Conservation (phyloP, 768 basidiomycete genomes). For the Amanita rimosa region DNA sequence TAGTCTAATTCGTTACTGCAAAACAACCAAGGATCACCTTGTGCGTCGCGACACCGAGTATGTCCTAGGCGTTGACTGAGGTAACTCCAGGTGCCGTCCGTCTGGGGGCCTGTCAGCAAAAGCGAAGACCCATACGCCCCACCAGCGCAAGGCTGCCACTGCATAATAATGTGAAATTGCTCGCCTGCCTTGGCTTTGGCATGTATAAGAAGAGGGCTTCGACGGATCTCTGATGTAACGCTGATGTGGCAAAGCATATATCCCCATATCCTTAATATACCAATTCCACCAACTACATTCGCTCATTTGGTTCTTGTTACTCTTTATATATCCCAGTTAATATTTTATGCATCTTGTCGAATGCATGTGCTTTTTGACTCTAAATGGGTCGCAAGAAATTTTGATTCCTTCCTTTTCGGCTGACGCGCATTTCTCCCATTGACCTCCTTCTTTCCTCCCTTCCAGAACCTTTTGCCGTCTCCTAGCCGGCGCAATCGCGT, state of each 20-base stretch:
- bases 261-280: constrained; percentile 17
- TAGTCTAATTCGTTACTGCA: constrained; percentile 91
- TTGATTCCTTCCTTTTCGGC: not conserved
- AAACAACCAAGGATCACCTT: constrained; percentile 83
- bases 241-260: constrained; percentile 10
- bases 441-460: not conserved
- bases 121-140: constrained; percentile 91
- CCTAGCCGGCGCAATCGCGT: not conserved
- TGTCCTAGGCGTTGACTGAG: constrained; percentile 6
- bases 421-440: not conserved
- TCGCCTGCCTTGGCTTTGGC: not conserved
- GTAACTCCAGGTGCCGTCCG: constrained; percentile 64
- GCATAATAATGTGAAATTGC: constrained; percentile 51
- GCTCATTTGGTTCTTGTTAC: constrained; percentile 6
- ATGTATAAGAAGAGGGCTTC: not conserved
- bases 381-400: not conserved
- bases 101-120: constrained; percentile 89
- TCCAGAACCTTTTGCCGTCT: not conserved
- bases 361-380: not conserved
- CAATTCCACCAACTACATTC: constrained; percentile 8
- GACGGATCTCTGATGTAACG: not conserved
- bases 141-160: constrained; percentile 62
- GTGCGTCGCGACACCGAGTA: constrained; percentile 31
- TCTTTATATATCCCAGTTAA: not conserved
- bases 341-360: not conserved